Evolutionary conservation across 495 filamentous ascomycete species (phyloP), one percentile per base, ranked within the genome.

Genomic region (Xylaria scruposa): DNA sequence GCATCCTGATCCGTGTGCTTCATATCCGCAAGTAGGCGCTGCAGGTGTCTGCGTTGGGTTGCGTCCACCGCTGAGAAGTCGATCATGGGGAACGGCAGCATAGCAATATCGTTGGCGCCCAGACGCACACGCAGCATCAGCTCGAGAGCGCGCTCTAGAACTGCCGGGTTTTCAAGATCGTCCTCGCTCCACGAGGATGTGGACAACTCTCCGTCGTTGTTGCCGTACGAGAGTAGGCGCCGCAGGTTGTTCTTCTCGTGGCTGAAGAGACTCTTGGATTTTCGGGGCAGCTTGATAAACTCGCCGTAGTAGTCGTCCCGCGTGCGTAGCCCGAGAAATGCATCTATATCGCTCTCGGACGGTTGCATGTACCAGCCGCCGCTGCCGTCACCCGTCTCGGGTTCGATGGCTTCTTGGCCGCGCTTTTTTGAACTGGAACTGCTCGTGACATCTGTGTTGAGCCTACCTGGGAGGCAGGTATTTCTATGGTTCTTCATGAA

Each of bases 81-180:
- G 40, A 77, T 77, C 19, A 63, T 65, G 0, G 77, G 77, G 7
- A 70, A 68, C 6, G 77, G 77, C 19, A 78, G 42, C 75, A 78
- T 77, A 21, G 62, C 70, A 13, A 77, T 63, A n/a, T 58, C 63
- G 0, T 44, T 65, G 0, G 75, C 51, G 12, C 75, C 77, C 4
- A 78, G 73, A 5, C 75, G 61, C n/a, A 77, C 63, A 0, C 77
- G 77, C 26, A 78, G 71, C 63, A 72, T 74, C 24, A 78, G 53
- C 47, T 78, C 77, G 66, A 78, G 66, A 0, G 77, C 77, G 29
- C 77, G 67, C 42, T 78, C 77, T 0, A 78, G 71, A 0, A 77
- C 73, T 4, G 77, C 70, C 7, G 71, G 62, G 12, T 69, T 31
- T 4, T 73, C 58, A 19, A 78, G 71, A 21, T 78, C 77, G 10